Evolutionary conservation across 306 rosid genomes (phyloP), one percentile per base, ranked within the genome.

Genomic region (Corylus heterophylla): DNA sequence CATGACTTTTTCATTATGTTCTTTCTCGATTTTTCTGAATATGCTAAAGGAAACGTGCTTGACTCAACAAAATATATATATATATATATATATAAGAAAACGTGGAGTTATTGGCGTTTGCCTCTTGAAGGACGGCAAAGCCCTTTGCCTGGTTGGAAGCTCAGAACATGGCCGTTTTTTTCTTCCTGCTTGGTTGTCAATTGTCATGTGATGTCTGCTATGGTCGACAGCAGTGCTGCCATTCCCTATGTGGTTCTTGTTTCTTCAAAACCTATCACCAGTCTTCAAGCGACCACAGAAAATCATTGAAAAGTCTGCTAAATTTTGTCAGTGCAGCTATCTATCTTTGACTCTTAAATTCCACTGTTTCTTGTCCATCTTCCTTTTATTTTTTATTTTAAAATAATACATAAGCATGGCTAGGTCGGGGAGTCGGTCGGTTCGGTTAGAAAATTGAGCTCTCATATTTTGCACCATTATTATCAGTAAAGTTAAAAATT

Each of bases 11-110:
- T 42, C 7, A 3, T 3, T 5, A 5, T 82, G 9, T 52, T 63
- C 58, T 74, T 76, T 76, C 73, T 63, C 74, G 67, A 31, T 31
- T 31, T 31, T 31, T 31, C 35, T 31, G 35, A 31, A 31, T 31
- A 31, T 31, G 42, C 39, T 29, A 50, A 37, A 79, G 55, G 92
- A 82, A 83, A 82, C 93, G 92, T 89, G 97, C 80, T 85, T 83
- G 91, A 91, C 89, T 76, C 64, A 80, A 63, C 79, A 77, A 75
- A 71, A 66, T n/a, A 76, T 59, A 39, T 27, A 0, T 67, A 1
- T 11, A 49, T 22, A 69, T n/a, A n/a, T n/a, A n/a, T n/a, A n/a
- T 48, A 61, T 18, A 59, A 76, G 16, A 71, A 85, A 78, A 79
- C 88, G 86, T 82, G 84, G 54, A 14, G 54, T 44, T 76, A 67